These are phyloP conservation scores for Effrenium voratum DNA, from an alignment of 73 alveolate genomes.

Conservation along the genomic window DNA sequence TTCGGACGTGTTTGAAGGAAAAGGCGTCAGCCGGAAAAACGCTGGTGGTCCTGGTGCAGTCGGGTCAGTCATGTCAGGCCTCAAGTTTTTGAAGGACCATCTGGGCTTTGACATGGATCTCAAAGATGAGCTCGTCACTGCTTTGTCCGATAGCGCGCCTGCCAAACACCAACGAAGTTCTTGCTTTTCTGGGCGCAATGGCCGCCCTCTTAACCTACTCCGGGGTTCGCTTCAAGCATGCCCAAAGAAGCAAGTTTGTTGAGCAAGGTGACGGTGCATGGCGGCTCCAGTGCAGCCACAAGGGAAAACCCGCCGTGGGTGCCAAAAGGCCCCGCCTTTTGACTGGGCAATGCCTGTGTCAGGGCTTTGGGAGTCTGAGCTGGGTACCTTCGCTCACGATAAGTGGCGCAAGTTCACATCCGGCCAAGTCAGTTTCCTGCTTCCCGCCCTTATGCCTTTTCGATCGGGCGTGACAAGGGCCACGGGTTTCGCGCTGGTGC, in stretches of 20 bases:
- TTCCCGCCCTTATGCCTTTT: neutral
- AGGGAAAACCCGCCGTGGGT: neutral
- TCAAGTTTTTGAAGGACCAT: neutral
- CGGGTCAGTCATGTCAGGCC: neutral
- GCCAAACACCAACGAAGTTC: neutral
- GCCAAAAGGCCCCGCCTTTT: neutral
- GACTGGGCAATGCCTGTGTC: neutral
- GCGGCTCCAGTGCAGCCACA: neutral
- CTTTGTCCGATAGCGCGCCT: neutral
- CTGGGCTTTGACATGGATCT: neutral
- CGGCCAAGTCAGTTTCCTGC: neutral
- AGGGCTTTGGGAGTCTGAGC: neutral
- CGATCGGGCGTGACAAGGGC: neutral
- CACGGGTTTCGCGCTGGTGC: neutral
- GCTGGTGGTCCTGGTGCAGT: neutral
- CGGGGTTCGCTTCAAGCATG: slow-evolving; percentile 2
- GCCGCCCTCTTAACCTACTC: neutral
- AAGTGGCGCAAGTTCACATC: neutral
- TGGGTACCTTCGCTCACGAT: neutral
- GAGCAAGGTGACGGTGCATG: neutral
- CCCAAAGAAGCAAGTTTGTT: neutral
- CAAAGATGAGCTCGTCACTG: neutral
- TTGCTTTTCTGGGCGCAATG: neutral
- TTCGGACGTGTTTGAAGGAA: neutral
- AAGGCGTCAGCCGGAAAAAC: neutral